Conservation (phyloP, 2,329 filamentous ascomycete species). For the Fusarium sp. region DNA sequence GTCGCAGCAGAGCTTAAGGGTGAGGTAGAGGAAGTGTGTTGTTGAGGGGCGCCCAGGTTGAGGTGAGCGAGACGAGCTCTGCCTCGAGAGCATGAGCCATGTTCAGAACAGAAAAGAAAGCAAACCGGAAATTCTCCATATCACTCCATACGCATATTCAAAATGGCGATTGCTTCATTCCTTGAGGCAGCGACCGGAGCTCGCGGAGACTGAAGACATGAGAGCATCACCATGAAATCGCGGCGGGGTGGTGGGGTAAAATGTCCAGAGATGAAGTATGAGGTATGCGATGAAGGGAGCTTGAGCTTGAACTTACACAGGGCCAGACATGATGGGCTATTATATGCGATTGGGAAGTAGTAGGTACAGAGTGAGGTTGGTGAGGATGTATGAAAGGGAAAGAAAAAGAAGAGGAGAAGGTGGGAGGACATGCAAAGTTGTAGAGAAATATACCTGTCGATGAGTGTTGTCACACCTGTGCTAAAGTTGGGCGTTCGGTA, state of each 20-base stretch:
- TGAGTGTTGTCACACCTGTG: conserved; percentile 41
- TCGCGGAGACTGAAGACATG: conserved; percentile 55
- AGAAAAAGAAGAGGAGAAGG: conserved; percentile 37
- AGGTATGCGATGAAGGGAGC: conserved; percentile 44
- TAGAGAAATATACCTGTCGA: conserved; percentile 45
- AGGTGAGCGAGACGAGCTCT: conserved; percentile 82
- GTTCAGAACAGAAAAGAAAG: conserved; percentile 43
- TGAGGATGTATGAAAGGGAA: conserved; percentile 37
- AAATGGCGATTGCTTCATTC: conserved; percentile 36
- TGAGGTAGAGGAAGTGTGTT: conserved; percentile 54
- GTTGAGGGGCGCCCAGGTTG: conserved; percentile 74
- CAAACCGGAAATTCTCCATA: not conserved
- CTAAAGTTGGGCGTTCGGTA: conserved; percentile 43
- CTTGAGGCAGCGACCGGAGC: conserved; percentile 39
- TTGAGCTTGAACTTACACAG: conserved; percentile 70
- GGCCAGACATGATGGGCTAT: conserved; percentile 70
- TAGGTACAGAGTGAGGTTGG: conserved; percentile 25
- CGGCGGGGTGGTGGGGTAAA: conserved; percentile 59
- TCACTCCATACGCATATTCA: conserved; percentile 27
- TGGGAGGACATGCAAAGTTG: conserved; percentile 40
- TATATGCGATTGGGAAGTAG: conserved; percentile 34
- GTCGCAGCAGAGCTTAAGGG: conserved; percentile 44
- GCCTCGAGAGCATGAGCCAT: conserved; percentile 57
- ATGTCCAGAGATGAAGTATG: conserved; percentile 37
- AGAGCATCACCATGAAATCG: conserved; percentile 39